phyloP scores from a whole-genome alignment of 371 early-diverging fungal genomes.

The Conidiobolus incongruus region DNA sequence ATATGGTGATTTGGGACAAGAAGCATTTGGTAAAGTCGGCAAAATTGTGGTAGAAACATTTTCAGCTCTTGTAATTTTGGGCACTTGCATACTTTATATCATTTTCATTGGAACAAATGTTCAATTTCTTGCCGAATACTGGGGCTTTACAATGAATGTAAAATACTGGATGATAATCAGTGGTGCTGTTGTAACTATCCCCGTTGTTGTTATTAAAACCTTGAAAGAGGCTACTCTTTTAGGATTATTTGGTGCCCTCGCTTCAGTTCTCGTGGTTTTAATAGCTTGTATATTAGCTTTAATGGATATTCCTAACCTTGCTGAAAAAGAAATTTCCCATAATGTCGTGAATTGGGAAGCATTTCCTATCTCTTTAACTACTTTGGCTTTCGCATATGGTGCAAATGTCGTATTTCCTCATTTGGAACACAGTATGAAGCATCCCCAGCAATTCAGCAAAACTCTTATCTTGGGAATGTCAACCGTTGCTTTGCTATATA shows the following conservation, averaged over 20 bases:
- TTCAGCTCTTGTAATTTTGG: no score
- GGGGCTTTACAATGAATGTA: no score
- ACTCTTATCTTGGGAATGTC: slow-evolving; percentile 35
- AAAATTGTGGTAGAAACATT: no score
- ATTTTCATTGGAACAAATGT: no score
- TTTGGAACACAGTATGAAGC: slow-evolving; percentile 49
- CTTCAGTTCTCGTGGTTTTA: slow-evolving; percentile 21
- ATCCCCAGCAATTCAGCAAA: slow-evolving; percentile 43
- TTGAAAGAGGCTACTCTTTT: slow-evolving; percentile 49
- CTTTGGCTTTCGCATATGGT: slow-evolving; percentile 51
- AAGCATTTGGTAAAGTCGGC: not conserved
- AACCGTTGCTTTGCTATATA: slow-evolving; percentile 49
- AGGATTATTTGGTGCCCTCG: slow-evolving; percentile 22
- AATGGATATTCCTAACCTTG: not conserved
- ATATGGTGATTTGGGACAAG: not conserved
- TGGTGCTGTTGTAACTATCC: slow-evolving; percentile 34
- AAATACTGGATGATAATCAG: slow-evolving; percentile 50
- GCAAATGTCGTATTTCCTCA: slow-evolving; percentile 65
- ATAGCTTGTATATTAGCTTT: slow-evolving; percentile 6
- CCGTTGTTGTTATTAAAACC: slow-evolving; percentile 37
- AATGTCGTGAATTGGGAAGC: slow-evolving; percentile 19
- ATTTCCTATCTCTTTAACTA: slow-evolving; percentile 28
- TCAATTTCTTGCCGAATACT: no score
- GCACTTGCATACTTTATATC: no score
- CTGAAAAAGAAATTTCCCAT: slow-evolving; percentile 1